Evolutionary conservation across 2,329 filamentous ascomycete genomes (phyloP), one percentile per base, ranked within the genome.

Genomic region (Exophiala spinifera): DNA sequence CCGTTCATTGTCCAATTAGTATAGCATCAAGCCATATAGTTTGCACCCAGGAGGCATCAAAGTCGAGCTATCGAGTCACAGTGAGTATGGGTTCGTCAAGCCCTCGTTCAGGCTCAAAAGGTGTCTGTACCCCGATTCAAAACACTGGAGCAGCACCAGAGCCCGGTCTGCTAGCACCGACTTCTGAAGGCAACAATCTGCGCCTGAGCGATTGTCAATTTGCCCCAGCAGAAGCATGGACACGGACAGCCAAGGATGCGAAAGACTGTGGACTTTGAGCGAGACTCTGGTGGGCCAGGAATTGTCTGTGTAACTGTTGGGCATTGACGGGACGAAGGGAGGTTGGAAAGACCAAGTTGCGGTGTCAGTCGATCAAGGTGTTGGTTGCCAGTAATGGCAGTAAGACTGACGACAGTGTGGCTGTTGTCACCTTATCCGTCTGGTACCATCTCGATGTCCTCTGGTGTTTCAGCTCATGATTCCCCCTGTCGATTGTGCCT

Each of bases 101-200:
- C 42, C 21, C 21, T 49, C 7, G 21, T 45, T 28, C 42, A 15
- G 3, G 46, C 21, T 4, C 37, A 46, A 31, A 31, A 43, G 43
- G 46, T 19, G 17, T 25, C 28, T 7, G 46, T 25, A 15, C 28
- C 11, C 36, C 14, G 17, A 10, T 33, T 39, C 52, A 74, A 72
- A 61, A 69, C 66, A 6, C 55, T 69, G 23, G 69, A 74, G 61
- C 70, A 8, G 74, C 73, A n/a, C 66, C 77, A 33, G 74, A 75
- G 57, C 73, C 72, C 1, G 62, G 59, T 4, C 57, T 76, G 46
- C 60, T 60, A 13, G 63, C 62, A 4, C n/a, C 23, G 5, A 52
- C 13, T 14, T 17, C 21, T 36, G 28, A 25, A 36, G 49, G 53
- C 15, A 28, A 43, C 19, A 44, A 52, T 11, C 49, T 63, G 10